Evolutionary conservation across 495 filamentous ascomycete genomes (phyloP).

Genomic region (Massariosphaeria phaeospora): DNA sequence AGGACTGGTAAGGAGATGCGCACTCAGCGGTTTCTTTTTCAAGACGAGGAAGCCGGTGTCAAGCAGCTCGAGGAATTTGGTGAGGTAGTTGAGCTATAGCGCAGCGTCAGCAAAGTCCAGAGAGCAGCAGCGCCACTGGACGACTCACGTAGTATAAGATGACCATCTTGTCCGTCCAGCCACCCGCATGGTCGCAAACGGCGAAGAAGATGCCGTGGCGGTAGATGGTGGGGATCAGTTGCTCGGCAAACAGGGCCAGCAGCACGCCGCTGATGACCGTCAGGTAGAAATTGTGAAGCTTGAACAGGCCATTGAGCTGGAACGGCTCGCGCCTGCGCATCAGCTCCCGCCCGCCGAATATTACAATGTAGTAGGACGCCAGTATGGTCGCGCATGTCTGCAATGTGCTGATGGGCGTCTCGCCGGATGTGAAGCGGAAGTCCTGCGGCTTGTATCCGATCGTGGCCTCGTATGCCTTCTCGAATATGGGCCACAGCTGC

Average conservation of each 20-base stretch:
- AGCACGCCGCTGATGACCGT: constrained; percentile 64
- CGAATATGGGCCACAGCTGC: constrained; percentile 85
- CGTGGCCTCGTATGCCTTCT: constrained; percentile 67
- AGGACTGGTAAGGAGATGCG: constrained; percentile 15
- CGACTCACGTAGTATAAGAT: constrained; percentile 71
- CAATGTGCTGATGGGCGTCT: constrained; percentile 67
- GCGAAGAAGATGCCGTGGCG: constrained; percentile 65
- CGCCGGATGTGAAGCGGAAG: constrained; percentile 62
- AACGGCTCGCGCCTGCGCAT: constrained; percentile 67
- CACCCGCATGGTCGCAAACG: constrained; percentile 65
- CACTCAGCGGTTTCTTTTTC: constrained; percentile 84
- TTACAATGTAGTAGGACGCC: constrained; percentile 65
- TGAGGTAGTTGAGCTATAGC: constrained; percentile 74
- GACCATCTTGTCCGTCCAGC: constrained; percentile 74
- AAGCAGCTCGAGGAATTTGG: constrained; percentile 75
- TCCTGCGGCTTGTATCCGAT: constrained; percentile 68
- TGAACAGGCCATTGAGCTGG: constrained; percentile 64
- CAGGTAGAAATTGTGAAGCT: constrained; percentile 76
- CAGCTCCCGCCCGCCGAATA: constrained; percentile 68
- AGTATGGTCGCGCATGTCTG: constrained; percentile 60
- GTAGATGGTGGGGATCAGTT: constrained; percentile 63
- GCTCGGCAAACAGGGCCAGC: constrained; percentile 66
- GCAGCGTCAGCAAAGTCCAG: constrained; percentile 16
- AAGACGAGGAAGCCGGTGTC: constrained; percentile 79
- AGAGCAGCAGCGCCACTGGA: not conserved